These are phyloP conservation scores for Umbellularia californica DNA, from an alignment of 164 flowering plant species.

Conservation along the genomic window DNA sequence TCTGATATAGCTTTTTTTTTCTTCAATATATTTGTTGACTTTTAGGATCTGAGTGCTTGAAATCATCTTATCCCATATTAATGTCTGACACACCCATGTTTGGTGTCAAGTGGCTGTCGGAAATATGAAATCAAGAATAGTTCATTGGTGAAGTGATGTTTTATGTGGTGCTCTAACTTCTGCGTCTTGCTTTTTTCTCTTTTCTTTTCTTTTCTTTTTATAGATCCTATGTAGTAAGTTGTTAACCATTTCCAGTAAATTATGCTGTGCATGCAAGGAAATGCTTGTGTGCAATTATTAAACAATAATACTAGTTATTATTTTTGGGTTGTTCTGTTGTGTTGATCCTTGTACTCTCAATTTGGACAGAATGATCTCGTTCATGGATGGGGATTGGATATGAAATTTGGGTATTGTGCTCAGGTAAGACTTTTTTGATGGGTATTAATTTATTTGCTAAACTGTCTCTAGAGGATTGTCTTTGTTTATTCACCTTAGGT, in stretches of 20 bases:
- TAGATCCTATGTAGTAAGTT: not conserved
- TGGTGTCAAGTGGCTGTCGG: too few species aligned
- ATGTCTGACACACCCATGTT: too few species aligned
- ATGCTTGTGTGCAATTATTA: not conserved
- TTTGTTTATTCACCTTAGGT: not conserved
- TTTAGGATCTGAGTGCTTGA: too few species aligned
- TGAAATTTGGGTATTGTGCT: slow-evolving; percentile 97
- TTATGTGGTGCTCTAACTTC: not conserved
- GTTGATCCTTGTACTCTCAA: not conserved
- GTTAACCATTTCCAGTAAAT: not conserved
- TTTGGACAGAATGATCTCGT: slow-evolving; percentile 87
- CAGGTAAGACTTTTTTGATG: slow-evolving; percentile 45
- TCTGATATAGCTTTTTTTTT: too few species aligned
- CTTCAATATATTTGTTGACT: too few species aligned
- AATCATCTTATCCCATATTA: too few species aligned
- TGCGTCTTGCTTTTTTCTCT: not conserved
- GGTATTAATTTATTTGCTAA: not conserved
- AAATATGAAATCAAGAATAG: too few species aligned
- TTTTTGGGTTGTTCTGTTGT: not conserved
- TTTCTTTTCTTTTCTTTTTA: not conserved
- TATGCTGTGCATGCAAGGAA: not conserved
- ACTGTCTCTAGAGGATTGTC: not conserved
- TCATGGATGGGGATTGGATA: slow-evolving; percentile 99
- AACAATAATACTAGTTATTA: not conserved
- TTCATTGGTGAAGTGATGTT: not conserved